Evolutionary conservation across 2,329 filamentous ascomycete genomes (phyloP).

Genomic region (Arthroderma sp.): DNA sequence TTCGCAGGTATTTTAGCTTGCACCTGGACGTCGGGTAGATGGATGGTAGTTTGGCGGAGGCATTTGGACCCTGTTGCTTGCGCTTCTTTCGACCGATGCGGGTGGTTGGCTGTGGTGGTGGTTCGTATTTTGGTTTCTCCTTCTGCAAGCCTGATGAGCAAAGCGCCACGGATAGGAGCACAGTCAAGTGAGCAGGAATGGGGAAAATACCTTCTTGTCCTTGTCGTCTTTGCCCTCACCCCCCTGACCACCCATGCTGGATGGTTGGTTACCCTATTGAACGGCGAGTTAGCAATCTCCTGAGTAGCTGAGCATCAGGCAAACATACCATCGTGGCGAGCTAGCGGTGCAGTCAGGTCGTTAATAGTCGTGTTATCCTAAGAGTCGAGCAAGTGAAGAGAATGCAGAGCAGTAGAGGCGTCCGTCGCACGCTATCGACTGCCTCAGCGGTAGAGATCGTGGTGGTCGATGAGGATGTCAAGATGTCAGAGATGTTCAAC

Average conservation of each 20-base stretch:
- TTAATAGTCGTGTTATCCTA: too few species aligned
- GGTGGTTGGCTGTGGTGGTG: conserved; percentile 89
- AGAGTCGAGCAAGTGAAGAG: too few species aligned
- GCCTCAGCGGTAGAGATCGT: neutral
- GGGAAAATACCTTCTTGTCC: conserved; percentile 69
- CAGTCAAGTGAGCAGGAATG: neutral
- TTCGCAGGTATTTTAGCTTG: conserved; percentile 90
- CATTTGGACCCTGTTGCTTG: conserved; percentile 84
- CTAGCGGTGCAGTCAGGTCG: conserved; percentile 4
- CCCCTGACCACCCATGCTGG: conserved; percentile 64
- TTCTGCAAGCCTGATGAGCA: conserved; percentile 50
- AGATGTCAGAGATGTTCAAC: neutral
- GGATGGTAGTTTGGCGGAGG: conserved; percentile 84
- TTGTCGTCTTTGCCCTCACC: conserved; percentile 71
- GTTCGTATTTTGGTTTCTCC: conserved; percentile 99
- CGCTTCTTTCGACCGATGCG: conserved; percentile 98
- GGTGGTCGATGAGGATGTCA: neutral
- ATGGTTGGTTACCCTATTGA: conserved; percentile 48
- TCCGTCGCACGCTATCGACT: neutral
- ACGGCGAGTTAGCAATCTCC: conserved; percentile 17
- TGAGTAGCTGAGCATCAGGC: conserved; percentile 6
- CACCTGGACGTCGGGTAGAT: conserved; percentile 93
- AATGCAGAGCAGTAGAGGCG: too few species aligned
- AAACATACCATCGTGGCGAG: conserved; percentile 27
- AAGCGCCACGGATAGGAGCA: conserved; percentile 6